phyloP scores from a whole-genome alignment of 495 filamentous ascomycete genomes.

The Penicillium chermesinum region DNA sequence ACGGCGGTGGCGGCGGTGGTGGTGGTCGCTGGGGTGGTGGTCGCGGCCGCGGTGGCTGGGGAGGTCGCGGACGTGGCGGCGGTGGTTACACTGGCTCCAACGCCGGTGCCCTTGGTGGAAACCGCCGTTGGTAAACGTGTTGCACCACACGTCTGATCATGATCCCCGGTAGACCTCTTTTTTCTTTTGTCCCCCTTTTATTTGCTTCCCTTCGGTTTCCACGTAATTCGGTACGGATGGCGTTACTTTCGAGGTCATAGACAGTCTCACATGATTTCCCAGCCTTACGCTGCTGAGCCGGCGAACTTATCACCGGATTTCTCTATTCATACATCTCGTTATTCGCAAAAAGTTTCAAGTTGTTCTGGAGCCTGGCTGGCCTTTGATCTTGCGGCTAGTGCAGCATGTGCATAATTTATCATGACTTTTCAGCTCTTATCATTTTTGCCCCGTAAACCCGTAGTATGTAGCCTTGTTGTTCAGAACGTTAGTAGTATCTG shows the following conservation, averaged over 20 bases:
- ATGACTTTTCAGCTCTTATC: conserved; percentile 3
- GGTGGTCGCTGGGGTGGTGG: conserved; percentile 57
- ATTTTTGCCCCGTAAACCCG: background rate
- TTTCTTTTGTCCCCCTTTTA: conserved; percentile 21
- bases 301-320: conserved; percentile 7
- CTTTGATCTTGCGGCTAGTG: conserved; percentile 3
- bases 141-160: no score
- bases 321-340: conserved; percentile 26
- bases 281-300: conserved; percentile 6
- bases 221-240: conserved; percentile 42
- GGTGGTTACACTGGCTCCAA: conserved; percentile 59
- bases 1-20: conserved; percentile 79
- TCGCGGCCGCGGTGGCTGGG: conserved; percentile 58
- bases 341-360: conserved; percentile 23
- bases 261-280: conserved; percentile 33
- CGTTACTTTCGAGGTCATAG: conserved; percentile 44
- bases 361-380: background rate
- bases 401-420: conserved; percentile 21
- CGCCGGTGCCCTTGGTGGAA: conserved; percentile 55
- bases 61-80: conserved; percentile 48
- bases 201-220: conserved; percentile 25
- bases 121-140: conserved; percentile 54
- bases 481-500: no score
- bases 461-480: background rate
- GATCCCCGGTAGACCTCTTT: conserved; percentile 34